Conservation (phyloP, 345 rosid genomes). For the Lagerstroemia speciosa region DNA sequence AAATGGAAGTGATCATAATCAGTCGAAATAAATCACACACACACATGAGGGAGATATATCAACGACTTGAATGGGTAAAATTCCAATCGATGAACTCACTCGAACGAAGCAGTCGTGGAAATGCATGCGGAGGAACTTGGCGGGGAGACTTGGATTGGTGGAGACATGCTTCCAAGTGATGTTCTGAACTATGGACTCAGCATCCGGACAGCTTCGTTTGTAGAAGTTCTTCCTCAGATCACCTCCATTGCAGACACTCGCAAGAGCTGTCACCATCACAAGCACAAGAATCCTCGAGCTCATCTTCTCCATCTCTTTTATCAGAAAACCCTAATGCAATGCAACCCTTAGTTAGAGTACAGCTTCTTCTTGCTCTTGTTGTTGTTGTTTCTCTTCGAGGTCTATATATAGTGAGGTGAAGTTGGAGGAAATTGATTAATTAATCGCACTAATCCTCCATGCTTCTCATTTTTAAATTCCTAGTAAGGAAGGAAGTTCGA, state of each 20-base stretch:
- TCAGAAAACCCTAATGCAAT: not conserved
- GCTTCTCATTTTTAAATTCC: not conserved
- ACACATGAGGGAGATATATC: not conserved
- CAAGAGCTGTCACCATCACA: not conserved
- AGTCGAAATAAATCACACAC: not conserved
- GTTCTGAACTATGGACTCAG: slow-evolving; percentile 27
- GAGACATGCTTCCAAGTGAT: slow-evolving; percentile 29
- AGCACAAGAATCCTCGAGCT: not conserved
- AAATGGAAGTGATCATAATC: not conserved
- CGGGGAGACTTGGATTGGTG: slow-evolving; percentile 22
- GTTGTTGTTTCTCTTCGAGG: not conserved
- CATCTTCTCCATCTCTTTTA: not conserved
- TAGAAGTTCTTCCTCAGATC: slow-evolving; percentile 30
- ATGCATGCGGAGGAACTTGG: slow-evolving; percentile 54
- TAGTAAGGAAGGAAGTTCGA: too few species aligned
- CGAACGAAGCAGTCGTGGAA: slow-evolving; percentile 60
- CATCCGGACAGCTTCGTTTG: slow-evolving; percentile 19
- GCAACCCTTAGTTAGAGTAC: too few species aligned
- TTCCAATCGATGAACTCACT: slow-evolving; percentile 18
- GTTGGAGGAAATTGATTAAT: not conserved
- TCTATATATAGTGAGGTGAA: not conserved
- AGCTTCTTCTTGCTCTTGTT: not conserved
- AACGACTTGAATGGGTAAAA: too few species aligned
- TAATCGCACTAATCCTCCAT: slow-evolving; percentile 3
- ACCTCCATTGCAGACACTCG: slow-evolving; percentile 23